Base-by-base conservation (phyloP, 2,329 filamentous ascomycete species). In the Albifimbria verrucaria region DNA sequence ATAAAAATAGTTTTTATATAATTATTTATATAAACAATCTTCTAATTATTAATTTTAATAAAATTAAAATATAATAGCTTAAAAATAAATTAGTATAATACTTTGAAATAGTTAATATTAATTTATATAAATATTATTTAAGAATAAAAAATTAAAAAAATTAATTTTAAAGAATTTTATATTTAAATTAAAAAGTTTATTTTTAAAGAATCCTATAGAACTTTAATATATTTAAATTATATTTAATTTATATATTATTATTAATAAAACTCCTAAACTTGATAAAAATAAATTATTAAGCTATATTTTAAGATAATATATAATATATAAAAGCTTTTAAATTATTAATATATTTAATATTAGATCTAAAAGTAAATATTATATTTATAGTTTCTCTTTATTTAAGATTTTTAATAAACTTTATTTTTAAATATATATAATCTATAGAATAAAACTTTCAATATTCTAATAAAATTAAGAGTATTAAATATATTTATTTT, bases 261-360 rank as follows among this genome's bases (percentile, higher is more conserved):
- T 12, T 25, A 42, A 49, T 48, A 32, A 43, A 50, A 43, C 51
- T 48, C 25, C 26, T 36, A 46, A 6, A 50, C 44, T 11, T 4
- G 15, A 23, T 36, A 36, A 36, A 36, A 36, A 36, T 36, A 36
- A 36, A 36, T 36, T 10, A 36, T 36, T 10, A 36, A 36, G n/a
- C 9, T 10, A 36, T 9, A 36, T 10, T 36, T 51, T 25, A 43
- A 50, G 50, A 39, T 36, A 36, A 36, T 36, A 36, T 36, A 36
- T 9, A 36, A 10, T 10, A n/a, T 36, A 36, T 36, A 36, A 36
- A 36, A 36, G 28, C 9, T 36, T 10, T 9, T 36, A 36, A 36
- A 36, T 36, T 10, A 10, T 36, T 52, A 26, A 52, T 52, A 32
- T 51, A n/a, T 11, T 32, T 49, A 49, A 25, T 56, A 21, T 49